phyloP scores from a whole-genome alignment of 148 eudicot species.

The Chenopodium album region DNA sequence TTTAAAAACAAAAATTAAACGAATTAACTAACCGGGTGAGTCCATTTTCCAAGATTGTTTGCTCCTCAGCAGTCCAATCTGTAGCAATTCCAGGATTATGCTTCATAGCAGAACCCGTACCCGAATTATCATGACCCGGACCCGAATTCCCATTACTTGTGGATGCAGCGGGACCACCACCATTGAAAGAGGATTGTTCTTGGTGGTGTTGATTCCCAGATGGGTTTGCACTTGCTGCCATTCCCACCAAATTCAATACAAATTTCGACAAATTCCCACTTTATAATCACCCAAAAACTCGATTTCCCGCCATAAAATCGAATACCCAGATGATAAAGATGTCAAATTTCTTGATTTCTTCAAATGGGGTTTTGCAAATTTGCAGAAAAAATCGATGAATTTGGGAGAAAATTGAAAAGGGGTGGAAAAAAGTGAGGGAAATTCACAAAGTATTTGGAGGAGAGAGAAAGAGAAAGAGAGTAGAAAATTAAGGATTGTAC shows the following conservation, averaged over 20 bases:
- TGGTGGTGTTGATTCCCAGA: constrained; percentile 40
- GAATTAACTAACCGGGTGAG: constrained; percentile 54
- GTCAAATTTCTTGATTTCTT: constrained; percentile 2
- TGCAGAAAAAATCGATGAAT: not conserved
- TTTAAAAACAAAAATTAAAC: not conserved
- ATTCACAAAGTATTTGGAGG: not conserved
- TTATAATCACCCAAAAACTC: not conserved
- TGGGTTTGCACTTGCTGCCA: constrained; percentile 62
- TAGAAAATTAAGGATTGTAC: constrained; percentile 18
- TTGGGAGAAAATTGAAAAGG: not conserved
- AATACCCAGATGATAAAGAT: constrained; percentile 27
- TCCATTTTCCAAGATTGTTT: constrained; percentile 63
- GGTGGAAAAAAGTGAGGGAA: not conserved
- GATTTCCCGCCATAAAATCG: constrained; percentile 36
- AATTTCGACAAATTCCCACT: constrained; percentile 14
- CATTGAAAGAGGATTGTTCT: constrained; percentile 38
- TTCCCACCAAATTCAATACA: constrained; percentile 9
- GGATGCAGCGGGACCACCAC: constrained; percentile 28
- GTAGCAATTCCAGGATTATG: constrained; percentile 73
- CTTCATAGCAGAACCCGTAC: constrained; percentile 47
- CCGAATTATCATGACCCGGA: constrained; percentile 50
- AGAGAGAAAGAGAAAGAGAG: not conserved
- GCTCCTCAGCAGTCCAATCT: constrained; percentile 82
- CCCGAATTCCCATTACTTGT: constrained; percentile 37
- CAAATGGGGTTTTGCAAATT: constrained; percentile 2